These are phyloP conservation scores for Monosporascus cannonballus DNA, from an alignment of 2,329 filamentous ascomycete genomes.

Conservation along the genomic window DNA sequence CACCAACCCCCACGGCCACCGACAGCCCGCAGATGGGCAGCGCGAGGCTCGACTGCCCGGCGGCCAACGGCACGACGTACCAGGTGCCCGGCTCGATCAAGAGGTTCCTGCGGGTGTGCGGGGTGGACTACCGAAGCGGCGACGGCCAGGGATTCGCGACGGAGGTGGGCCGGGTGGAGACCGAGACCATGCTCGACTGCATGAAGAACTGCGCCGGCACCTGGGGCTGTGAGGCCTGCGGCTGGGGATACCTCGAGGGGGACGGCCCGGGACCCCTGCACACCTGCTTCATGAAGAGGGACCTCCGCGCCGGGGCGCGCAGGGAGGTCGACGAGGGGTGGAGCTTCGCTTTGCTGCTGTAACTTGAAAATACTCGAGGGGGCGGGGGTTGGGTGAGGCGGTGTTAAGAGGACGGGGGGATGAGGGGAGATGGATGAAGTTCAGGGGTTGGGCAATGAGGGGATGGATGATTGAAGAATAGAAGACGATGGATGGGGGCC, in stretches of 20 bases:
- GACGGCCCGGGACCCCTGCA: conserved; percentile 34
- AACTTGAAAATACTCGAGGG: not conserved
- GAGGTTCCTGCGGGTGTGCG: conserved; percentile 38
- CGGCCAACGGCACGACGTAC: conserved; percentile 38
- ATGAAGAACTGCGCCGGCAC: conserved; percentile 38
- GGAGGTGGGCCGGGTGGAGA: conserved; percentile 28
- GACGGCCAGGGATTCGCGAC: conserved; percentile 11
- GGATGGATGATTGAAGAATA: not conserved
- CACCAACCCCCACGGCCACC: conserved; percentile 17
- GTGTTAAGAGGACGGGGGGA: not conserved
- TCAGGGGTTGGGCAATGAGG: not conserved
- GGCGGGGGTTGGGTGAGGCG: not conserved
- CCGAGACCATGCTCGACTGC: conserved; percentile 35
- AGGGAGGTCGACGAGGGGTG: conserved; percentile 30
- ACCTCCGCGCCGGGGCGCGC: conserved; percentile 20
- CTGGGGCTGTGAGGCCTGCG: conserved; percentile 33
- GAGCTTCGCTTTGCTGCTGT: conserved; percentile 37
- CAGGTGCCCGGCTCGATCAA: conserved; percentile 33
- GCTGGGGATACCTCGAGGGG: conserved; percentile 38
- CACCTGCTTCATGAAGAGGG: conserved; percentile 38
- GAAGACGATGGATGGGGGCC: no score
- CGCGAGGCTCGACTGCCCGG: conserved; percentile 32
- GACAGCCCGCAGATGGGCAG: not conserved
- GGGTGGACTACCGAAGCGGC: conserved; percentile 36
- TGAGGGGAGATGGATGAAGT: not conserved